Percentiles rank a stretch among this genome's conserved stretches.
These are phyloP conservation scores for Hypoxylon rubiginosum DNA, from an alignment of 2,329 filamentous ascomycete species.

Conservation along the genomic window DNA sequence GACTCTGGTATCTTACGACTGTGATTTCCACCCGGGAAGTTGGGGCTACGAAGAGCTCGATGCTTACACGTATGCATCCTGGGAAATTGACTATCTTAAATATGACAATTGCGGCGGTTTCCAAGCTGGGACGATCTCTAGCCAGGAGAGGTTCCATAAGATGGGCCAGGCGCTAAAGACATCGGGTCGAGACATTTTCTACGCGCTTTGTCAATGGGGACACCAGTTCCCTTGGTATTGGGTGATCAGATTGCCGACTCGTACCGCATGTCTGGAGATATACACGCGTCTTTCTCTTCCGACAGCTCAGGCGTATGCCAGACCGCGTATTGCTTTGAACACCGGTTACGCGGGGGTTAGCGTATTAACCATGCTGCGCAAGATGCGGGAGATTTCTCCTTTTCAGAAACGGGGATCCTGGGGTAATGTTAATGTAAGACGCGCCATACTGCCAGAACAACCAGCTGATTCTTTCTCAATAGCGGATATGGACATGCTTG, in stretches of 20 bases:
- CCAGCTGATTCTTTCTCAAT: neutral
- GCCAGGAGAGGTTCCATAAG: slow-evolving; percentile 58
- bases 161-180: slow-evolving; percentile 54
- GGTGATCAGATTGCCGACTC: slow-evolving; percentile 54
- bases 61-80: slow-evolving; percentile 64
- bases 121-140: slow-evolving; percentile 61
- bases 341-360: slow-evolving; percentile 52
- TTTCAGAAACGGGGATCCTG: slow-evolving; percentile 51
- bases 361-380: slow-evolving; percentile 52
- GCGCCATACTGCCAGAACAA: neutral
- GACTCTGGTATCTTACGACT: slow-evolving; percentile 60
- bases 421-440: slow-evolving; percentile 35
- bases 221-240: slow-evolving; percentile 47
- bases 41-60: slow-evolving; percentile 62
- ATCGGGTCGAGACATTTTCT: slow-evolving; percentile 55
- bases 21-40: slow-evolving; percentile 53
- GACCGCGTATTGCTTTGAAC: slow-evolving; percentile 54
- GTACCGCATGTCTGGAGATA: slow-evolving; percentile 57
- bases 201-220: slow-evolving; percentile 53
- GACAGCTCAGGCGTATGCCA: slow-evolving; percentile 46
- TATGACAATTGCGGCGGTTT: slow-evolving; percentile 70
- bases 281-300: slow-evolving; percentile 47
- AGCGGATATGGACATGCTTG: slow-evolving; percentile 59
- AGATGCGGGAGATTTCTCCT: slow-evolving; percentile 52
- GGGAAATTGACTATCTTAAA: slow-evolving; percentile 67